These are phyloP conservation scores for Phyllosticta citribraziliensis DNA, from an alignment of 2,329 filamentous ascomycete species.

Conservation along the genomic window DNA sequence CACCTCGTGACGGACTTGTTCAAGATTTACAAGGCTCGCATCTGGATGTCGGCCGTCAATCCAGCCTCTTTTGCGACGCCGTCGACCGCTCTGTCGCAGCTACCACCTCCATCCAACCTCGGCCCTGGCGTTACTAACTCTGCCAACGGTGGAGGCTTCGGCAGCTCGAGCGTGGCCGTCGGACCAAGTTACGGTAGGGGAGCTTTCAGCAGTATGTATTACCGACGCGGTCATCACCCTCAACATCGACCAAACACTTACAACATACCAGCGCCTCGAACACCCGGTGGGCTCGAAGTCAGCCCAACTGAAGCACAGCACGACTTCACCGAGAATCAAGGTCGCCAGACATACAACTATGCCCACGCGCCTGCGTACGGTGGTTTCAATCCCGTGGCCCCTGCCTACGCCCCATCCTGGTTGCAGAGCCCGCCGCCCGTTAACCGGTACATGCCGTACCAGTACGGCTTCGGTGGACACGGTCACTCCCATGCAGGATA, in stretches of 20 bases:
- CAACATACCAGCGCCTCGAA: constrained; percentile 1
- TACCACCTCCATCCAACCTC: constrained; percentile 28
- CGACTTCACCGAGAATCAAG: background rate
- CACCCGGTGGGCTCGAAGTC: constrained; percentile 2
- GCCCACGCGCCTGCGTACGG: constrained; percentile 3
- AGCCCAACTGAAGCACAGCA: background rate
- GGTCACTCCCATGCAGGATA: constrained; percentile 1
- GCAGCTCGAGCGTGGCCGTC: background rate
- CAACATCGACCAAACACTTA: background rate
- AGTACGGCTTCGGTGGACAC: background rate
- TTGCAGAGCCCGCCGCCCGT: constrained; percentile 2
- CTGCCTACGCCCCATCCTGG: constrained; percentile 6
- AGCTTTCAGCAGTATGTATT: constrained; percentile 6
- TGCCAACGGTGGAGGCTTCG: constrained; percentile 10
- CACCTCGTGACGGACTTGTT: constrained; percentile 93
- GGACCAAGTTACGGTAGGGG: constrained; percentile 5
- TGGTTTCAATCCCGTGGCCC: constrained; percentile 8
- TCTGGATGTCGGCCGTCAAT: constrained; percentile 99
- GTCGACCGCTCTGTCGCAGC: constrained; percentile 18
- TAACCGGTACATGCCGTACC: constrained; percentile 6
- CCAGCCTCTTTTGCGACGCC: constrained; percentile 66
- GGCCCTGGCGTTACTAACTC: constrained; percentile 27
- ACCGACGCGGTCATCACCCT: background rate
- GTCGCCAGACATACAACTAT: constrained; percentile 3
- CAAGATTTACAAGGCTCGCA: constrained; percentile 98